Base-by-base conservation (phyloP, 2,329 filamentous ascomycete species). In the Xylaria sp. region DNA sequence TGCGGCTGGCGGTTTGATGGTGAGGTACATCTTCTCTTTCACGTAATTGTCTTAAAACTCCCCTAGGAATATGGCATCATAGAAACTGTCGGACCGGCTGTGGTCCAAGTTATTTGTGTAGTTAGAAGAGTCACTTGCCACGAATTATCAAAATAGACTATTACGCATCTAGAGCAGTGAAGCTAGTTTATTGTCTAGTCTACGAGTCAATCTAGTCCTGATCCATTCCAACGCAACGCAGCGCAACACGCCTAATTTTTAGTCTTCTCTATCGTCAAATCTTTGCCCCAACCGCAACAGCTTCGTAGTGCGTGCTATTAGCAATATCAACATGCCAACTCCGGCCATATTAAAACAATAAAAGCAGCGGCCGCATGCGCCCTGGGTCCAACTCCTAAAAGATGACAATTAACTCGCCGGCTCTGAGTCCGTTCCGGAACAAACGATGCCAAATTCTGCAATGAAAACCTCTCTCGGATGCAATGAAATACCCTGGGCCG, bases 1-100 rank as follows among this genome's bases (percentile, higher is more conserved):
- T 93, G 90, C 90, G 82, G 85, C 81, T 85, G 86, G 85, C 85
- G 89, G 91, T 94, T 94, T 95, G 92, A 94, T 91, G 91, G 89
- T 88, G 89, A 93, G 92, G 85, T 71, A 94, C 90, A 95, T 86
- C 56, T 68, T 45, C 21, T n/a, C 45, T 61, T 63, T 21, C 24
- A 6, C 21, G 24, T 45, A 9, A 30, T 14, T 30, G 21, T 21
- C 27, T 61, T 19, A n/a, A 7, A 30, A 30, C 19, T 57, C 21
- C 11, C 4, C 7, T 53, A n/a, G 9, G 4, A 7, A 39, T 48
- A 27, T 32, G 7, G 14, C 19, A 57, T n/a, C 14, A 12, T 32
- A 21, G 11, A 7, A 12, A 36, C 34, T 36, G 11, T 36, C 34
- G 11, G 34, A 36, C 11, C 11, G 11, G 34, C 2, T 12, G 11